Evolutionary conservation across 768 basidiomycete species (phyloP).

Genomic region (Tephrocybe sp.): DNA sequence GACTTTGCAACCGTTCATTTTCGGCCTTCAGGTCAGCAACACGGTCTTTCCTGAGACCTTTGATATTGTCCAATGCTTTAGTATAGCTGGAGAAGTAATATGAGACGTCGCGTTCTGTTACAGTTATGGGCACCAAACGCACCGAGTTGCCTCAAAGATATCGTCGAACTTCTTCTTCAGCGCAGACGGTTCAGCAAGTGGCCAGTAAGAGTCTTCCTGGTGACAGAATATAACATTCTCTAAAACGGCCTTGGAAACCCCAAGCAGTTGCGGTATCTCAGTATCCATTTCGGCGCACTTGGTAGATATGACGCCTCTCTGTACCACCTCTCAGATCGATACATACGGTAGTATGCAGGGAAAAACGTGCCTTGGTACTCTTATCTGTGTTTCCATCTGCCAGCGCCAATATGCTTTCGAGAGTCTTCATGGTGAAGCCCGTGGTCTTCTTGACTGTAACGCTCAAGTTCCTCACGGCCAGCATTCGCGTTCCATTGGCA

Average conservation of each 20-base stretch:
- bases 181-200: slow-evolving; percentile 83
- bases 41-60: slow-evolving; percentile 86
- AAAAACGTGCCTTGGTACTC: slow-evolving; percentile 68
- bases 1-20: slow-evolving; percentile 77
- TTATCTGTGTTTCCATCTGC: slow-evolving; percentile 67
- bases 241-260: slow-evolving; percentile 96
- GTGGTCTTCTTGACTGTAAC: slow-evolving; percentile 90
- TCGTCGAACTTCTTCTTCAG: slow-evolving; percentile 99
- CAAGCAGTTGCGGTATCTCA: slow-evolving; percentile 90
- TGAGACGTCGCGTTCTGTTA: neutral
- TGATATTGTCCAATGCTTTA: slow-evolving; percentile 94
- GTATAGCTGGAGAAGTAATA: slow-evolving; percentile 67
- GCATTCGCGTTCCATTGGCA: slow-evolving; percentile 87
- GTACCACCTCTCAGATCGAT: neutral
- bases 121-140: slow-evolving; percentile 13
- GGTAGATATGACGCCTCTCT: slow-evolving; percentile 92
- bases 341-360: neutral
- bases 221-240: slow-evolving; percentile 99
- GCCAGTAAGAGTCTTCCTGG: slow-evolving; percentile 99
- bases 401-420: slow-evolving; percentile 85
- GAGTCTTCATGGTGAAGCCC: slow-evolving; percentile 93
- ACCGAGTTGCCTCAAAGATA: slow-evolving; percentile 98
- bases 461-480: slow-evolving; percentile 86
- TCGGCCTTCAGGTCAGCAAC: slow-evolving; percentile 91
- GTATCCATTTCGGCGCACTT: slow-evolving; percentile 97